phyloP scores from a whole-genome alignment of 345 rosid species.

The sweet orange (Citrus sinensis) region DVS_A1.0 CM039161.1:3764501-3765000 shows the following conservation, averaged over 20 bases:
- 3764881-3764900: conserved; percentile 22
- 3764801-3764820: conserved; percentile 10
- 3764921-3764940: neutral
- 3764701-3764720: neutral
- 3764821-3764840: neutral
- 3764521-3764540: conserved; percentile 1
- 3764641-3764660: too few relatives aligned
- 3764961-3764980: neutral
- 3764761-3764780: neutral
- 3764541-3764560: conserved; percentile 3
- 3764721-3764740: neutral
- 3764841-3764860: neutral
- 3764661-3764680: too few relatives aligned
- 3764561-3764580: neutral
- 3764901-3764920: neutral
- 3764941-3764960: neutral
- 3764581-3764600: neutral
- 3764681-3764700: neutral
- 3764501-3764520: neutral
- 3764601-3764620: conserved; percentile 1
- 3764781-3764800: neutral
- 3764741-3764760: neutral
- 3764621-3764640: neutral
- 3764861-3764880: neutral
- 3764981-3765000: neutral